Evolutionary conservation across 139 green algal genomes (phyloP).

Genomic region (Zygnema cylindricum): DNA sequence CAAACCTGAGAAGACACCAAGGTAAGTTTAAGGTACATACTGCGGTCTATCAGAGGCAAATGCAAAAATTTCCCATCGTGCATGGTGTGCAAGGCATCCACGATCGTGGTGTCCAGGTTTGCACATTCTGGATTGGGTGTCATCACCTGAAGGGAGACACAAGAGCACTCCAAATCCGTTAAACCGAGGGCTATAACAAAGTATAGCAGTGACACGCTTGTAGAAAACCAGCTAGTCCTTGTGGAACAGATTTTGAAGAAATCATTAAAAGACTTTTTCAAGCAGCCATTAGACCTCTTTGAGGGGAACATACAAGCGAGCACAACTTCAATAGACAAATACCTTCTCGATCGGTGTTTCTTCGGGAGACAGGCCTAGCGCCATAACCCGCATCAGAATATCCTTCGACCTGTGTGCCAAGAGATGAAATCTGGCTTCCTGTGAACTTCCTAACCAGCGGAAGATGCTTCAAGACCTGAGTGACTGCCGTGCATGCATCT

Average conservation of each 20-base stretch:
- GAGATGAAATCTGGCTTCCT: not conserved
- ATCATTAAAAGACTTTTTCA: no score
- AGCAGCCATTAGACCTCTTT: no score
- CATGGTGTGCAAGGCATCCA: conserved; percentile 65
- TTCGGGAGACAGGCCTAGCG: conserved; percentile 23
- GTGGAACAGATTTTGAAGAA: no score
- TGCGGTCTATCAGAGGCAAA: conserved; percentile 48
- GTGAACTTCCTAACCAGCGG: not conserved
- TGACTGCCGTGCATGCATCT: no score
- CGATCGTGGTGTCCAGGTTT: conserved; percentile 52
- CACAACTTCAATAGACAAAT: no score
- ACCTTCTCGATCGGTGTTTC: conserved; percentile 31
- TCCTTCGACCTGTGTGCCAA: conserved; percentile 47
- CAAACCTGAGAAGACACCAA: no score
- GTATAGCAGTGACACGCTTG: no score
- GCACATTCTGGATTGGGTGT: conserved; percentile 59
- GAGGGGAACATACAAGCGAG: no score
- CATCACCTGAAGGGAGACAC: conserved; percentile 52
- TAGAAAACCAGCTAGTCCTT: no score
- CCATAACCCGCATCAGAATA: conserved; percentile 39
- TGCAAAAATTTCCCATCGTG: conserved; percentile 63
- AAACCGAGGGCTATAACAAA: no score
- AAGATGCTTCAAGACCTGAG: not conserved
- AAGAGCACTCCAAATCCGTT: no score
- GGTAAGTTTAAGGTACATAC: no score